Evolutionary conservation across 179 eudicot species (phyloP).

Genomic region (Spergularia azorica): DNA sequence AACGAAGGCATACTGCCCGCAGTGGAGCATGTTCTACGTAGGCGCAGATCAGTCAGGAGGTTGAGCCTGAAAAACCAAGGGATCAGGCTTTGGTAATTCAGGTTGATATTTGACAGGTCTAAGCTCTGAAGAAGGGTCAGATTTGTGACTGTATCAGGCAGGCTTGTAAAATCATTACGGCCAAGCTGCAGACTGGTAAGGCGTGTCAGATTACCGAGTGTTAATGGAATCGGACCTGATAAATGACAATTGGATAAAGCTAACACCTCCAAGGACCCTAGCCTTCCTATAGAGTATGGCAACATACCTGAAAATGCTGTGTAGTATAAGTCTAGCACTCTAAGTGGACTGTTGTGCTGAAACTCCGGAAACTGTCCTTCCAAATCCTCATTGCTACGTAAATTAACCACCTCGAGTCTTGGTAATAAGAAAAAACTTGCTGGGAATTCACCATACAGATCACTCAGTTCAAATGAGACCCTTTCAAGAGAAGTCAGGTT

Average conservation of each 20-base stretch:
- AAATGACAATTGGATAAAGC: background rate
- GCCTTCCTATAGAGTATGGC: background rate
- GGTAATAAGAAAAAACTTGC: background rate
- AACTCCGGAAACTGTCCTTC: background rate
- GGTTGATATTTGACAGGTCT: slow-evolving; percentile 8
- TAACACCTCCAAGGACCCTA: background rate
- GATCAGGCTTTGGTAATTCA: background rate
- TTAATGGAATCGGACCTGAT: background rate
- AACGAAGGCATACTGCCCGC: background rate
- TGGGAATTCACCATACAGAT: background rate
- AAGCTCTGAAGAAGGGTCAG: background rate
- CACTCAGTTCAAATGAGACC: background rate
- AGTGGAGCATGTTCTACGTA: background rate
- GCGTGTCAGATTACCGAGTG: background rate
- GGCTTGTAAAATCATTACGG: background rate
- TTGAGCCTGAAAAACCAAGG: slow-evolving; percentile 5
- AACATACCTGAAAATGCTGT: background rate
- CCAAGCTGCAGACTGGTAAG: background rate
- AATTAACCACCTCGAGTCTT: background rate
- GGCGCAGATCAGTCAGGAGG: background rate
- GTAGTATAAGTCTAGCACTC: background rate
- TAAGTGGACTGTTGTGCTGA: background rate
- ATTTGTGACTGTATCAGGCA: background rate
- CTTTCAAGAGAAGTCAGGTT: background rate
- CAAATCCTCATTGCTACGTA: slow-evolving; percentile 2